These are phyloP conservation scores for Fennellomyces sp. DNA, from an alignment of 371 early-diverging fungal species.

Conservation along the genomic window DNA sequence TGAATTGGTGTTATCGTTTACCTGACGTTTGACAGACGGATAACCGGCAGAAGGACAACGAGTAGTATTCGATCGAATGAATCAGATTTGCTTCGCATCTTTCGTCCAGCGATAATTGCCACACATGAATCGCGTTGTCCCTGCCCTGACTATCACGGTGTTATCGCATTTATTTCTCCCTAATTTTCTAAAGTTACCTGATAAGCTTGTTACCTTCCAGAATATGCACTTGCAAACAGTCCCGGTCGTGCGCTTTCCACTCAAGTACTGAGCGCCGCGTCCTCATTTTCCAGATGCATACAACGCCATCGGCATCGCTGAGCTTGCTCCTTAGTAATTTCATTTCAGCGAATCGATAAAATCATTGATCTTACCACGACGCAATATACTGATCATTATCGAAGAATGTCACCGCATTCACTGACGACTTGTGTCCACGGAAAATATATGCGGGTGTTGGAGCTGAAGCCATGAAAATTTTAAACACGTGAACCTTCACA, in stretches of 20 bases:
- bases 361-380: slow-evolving; percentile 27
- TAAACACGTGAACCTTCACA: too few relatives aligned
- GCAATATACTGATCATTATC: slow-evolving; percentile 26
- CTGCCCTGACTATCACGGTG: slow-evolving; percentile 43
- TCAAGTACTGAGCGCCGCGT: slow-evolving; percentile 35
- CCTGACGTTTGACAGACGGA: slow-evolving; percentile 21
- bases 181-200: slow-evolving; percentile 26
- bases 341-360: background rate
- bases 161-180: background rate
- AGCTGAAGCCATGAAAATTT: too few relatives aligned
- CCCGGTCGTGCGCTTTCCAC: slow-evolving; percentile 47
- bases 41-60: slow-evolving; percentile 46
- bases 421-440: slow-evolving; percentile 31
- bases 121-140: slow-evolving; percentile 50
- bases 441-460: slow-evolving; percentile 39
- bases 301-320: slow-evolving; percentile 45
- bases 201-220: slow-evolving; percentile 23
- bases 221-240: slow-evolving; percentile 26
- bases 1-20: slow-evolving; percentile 1
- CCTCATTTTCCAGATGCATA: slow-evolving; percentile 41
- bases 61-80: slow-evolving; percentile 36
- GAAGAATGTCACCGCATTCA: slow-evolving; percentile 30
- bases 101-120: slow-evolving; percentile 31
- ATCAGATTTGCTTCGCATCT: slow-evolving; percentile 11
- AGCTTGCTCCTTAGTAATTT: background rate